Conservation (phyloP, 768 basidiomycete species). For the Dentipellis fragilis region DNA sequence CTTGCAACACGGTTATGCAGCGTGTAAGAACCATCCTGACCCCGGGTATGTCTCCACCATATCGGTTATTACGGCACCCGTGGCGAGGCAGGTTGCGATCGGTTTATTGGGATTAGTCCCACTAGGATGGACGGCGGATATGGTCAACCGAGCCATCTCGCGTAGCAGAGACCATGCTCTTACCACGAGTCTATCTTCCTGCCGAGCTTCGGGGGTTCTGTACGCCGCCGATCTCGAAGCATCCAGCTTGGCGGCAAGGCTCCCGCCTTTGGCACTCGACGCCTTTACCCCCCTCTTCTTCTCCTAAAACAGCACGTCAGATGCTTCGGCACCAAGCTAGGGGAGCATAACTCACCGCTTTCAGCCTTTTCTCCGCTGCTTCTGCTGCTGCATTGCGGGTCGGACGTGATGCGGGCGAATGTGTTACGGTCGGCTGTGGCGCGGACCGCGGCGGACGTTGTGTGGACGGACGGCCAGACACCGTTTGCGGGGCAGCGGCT, state of each 20-base stretch:
- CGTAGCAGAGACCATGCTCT: conserved; percentile 18
- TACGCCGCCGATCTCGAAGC: conserved; percentile 23
- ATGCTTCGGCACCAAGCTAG: too few species aligned
- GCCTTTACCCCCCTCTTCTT: conserved; percentile 31
- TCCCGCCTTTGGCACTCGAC: conserved; percentile 33
- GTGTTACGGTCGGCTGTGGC: too few species aligned
- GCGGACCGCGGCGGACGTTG: background rate
- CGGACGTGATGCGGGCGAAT: too few species aligned
- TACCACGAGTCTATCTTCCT: conserved; percentile 34
- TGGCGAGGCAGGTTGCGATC: background rate
- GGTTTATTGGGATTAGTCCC: background rate
- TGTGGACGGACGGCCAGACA: background rate
- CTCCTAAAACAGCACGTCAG: conserved; percentile 18
- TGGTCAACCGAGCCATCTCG: background rate
- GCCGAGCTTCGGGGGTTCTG: conserved; percentile 25
- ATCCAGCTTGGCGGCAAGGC: conserved; percentile 30
- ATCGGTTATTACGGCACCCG: background rate
- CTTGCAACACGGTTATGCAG: background rate
- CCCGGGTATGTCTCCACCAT: background rate
- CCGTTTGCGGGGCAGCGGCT: background rate
- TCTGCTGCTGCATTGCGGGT: conserved; percentile 24
- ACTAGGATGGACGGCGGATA: background rate
- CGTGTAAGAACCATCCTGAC: background rate
- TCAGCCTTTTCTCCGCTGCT: conserved; percentile 25
- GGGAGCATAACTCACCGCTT: conserved; percentile 19